A percentile compares a stretch with the other conserved stretches of the same genome.
phyloP scores from a whole-genome alignment of 768 basidiomycete genomes.

The Termitomyces sp. region DNA sequence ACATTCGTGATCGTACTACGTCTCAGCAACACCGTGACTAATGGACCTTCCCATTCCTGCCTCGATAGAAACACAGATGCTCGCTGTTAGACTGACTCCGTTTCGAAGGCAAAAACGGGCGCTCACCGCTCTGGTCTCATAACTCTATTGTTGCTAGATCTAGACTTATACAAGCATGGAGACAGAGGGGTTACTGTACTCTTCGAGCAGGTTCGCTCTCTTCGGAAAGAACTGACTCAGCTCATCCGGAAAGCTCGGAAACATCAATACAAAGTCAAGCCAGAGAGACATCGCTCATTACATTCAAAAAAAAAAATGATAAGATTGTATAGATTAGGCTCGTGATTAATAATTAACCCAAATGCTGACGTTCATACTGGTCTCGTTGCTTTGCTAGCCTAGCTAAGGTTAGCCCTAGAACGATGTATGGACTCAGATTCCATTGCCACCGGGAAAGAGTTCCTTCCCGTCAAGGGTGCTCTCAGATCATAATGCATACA shows the following conservation, averaged over 20 bases:
- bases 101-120: background rate
- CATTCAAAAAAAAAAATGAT: background rate
- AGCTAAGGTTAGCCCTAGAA: background rate
- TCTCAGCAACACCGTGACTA: background rate
- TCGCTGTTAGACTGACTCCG: background rate
- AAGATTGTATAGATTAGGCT: conserved; percentile 1
- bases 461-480: background rate
- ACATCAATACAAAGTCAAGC: background rate
- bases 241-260: background rate
- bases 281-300: background rate
- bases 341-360: background rate
- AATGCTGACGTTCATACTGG: background rate
- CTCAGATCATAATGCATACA: conserved; percentile 1
- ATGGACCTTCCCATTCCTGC: background rate
- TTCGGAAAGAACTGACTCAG: background rate
- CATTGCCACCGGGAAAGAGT: conserved; percentile 1
- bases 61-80: background rate
- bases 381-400: background rate
- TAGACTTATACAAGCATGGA: background rate
- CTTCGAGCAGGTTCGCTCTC: background rate
- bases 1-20: background rate
- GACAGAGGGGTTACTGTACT: background rate
- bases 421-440: background rate
- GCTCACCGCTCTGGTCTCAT: background rate
- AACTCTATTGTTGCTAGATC: background rate